Conservation (phyloP, 352 stramenopile genomes). For the Pythium phragmitis region DNA sequence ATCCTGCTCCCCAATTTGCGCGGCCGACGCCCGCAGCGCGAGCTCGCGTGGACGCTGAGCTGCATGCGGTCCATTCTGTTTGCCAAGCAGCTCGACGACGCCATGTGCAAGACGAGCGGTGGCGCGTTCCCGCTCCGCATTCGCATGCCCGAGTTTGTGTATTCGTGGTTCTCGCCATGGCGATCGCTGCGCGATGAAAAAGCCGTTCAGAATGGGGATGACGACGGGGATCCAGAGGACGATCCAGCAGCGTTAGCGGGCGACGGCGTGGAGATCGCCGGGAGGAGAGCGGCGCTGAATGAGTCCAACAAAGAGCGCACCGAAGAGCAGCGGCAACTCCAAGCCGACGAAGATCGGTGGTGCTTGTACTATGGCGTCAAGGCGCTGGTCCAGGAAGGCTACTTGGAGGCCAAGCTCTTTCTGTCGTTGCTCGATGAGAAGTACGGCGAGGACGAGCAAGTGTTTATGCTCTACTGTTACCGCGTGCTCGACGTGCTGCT, state of each 20-base stretch:
- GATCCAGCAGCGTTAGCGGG: background rate
- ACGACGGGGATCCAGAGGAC: slow-evolving; percentile 27
- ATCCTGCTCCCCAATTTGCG: slow-evolving; percentile 90
- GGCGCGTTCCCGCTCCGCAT: slow-evolving; percentile 53
- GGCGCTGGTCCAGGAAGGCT: slow-evolving; percentile 76
- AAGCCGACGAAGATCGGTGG: slow-evolving; percentile 90
- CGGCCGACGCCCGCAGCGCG: slow-evolving; percentile 71
- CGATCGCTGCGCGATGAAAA: slow-evolving; percentile 59
- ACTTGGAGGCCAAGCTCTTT: slow-evolving; percentile 90
- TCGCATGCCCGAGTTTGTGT: slow-evolving; percentile 93
- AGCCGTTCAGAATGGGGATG: slow-evolving; percentile 16
- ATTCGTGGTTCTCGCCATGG: slow-evolving; percentile 90
- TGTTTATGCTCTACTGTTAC: slow-evolving; percentile 91
- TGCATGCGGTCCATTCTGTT: slow-evolving; percentile 90
- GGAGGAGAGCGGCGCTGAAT: background rate
- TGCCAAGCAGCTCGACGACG: slow-evolving; percentile 85
- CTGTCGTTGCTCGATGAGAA: slow-evolving; percentile 91
- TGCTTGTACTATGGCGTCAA: slow-evolving; percentile 93
- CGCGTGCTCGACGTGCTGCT: slow-evolving; percentile 74
- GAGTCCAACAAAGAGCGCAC: slow-evolving; percentile 19
- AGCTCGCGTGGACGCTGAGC: slow-evolving; percentile 83
- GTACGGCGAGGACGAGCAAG: slow-evolving; percentile 90
- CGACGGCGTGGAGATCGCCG: background rate
- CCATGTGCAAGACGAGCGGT: slow-evolving; percentile 53
- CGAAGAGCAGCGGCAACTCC: slow-evolving; percentile 42